Evolutionary conservation across 2,329 filamentous ascomycete species (phyloP).

Genomic region (Trichoderma sp.): DNA sequence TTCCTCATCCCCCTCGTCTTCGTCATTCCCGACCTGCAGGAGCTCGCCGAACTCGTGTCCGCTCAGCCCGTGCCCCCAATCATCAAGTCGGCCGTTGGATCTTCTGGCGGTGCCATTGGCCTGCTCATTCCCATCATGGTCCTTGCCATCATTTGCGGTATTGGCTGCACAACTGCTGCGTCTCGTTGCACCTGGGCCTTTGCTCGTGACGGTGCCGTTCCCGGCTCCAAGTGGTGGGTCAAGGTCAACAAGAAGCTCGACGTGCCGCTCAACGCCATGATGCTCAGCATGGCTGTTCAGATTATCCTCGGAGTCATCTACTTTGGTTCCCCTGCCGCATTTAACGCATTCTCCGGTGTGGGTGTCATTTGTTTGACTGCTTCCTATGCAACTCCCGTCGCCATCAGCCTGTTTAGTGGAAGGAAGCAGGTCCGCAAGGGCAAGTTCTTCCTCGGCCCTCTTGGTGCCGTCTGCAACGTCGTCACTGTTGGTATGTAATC

Average conservation of each 20-base stretch:
- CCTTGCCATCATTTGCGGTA: slow-evolving; percentile 64
- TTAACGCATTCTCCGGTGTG: slow-evolving; percentile 69
- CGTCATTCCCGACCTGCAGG: slow-evolving; percentile 61
- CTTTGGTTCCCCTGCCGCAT: slow-evolving; percentile 67
- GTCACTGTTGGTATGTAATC: slow-evolving; percentile 58
- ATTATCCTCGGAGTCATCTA: slow-evolving; percentile 65
- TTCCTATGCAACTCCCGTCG: slow-evolving; percentile 66
- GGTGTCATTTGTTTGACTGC: slow-evolving; percentile 69
- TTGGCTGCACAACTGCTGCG: slow-evolving; percentile 66
- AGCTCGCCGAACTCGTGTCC: slow-evolving; percentile 51
- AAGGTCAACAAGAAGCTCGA: slow-evolving; percentile 60
- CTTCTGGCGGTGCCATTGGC: slow-evolving; percentile 58
- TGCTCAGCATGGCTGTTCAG: slow-evolving; percentile 66
- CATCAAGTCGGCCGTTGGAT: slow-evolving; percentile 61
- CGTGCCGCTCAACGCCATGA: slow-evolving; percentile 69
- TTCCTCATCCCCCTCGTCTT: slow-evolving; percentile 69
- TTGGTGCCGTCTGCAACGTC: slow-evolving; percentile 62
- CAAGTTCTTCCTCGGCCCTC: slow-evolving; percentile 58
- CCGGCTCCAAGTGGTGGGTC: slow-evolving; percentile 60
- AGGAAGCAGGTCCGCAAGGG: slow-evolving; percentile 58
- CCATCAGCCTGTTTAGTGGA: slow-evolving; percentile 59
- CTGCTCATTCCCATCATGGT: slow-evolving; percentile 65
- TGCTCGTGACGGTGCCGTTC: slow-evolving; percentile 67
- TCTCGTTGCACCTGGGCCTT: slow-evolving; percentile 70
- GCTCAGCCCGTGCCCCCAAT: slow-evolving; percentile 65